phyloP scores from a whole-genome alignment of 371 early-diverging fungal species.

The Mortierella sp. region DNA sequence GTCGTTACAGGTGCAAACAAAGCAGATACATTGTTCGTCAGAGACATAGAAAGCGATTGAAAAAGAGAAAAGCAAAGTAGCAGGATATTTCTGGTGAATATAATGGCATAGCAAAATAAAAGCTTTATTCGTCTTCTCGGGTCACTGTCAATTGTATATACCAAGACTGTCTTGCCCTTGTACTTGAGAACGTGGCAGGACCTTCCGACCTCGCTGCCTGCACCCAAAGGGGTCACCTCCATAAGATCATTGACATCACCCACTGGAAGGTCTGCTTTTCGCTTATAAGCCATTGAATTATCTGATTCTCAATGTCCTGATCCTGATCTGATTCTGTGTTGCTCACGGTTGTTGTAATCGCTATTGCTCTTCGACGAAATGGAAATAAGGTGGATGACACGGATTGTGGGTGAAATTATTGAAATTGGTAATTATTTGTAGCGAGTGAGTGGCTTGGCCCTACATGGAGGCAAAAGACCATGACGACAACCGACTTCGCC shows the following conservation, averaged over 20 bases:
- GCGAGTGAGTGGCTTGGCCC: slow-evolving; percentile 11
- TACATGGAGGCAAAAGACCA: neutral
- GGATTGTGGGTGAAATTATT: neutral
- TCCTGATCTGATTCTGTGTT: slow-evolving; percentile 1
- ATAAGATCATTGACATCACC: slow-evolving; percentile 78
- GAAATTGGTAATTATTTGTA: neutral
- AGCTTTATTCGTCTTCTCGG: slow-evolving; percentile 25
- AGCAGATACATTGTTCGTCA: slow-evolving; percentile 3
- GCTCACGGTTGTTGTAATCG: neutral
- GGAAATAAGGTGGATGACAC: neutral
- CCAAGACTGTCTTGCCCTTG: slow-evolving; percentile 97
- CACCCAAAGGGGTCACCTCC: slow-evolving; percentile 97
- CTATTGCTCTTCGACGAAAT: neutral
- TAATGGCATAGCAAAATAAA: slow-evolving; percentile 6
- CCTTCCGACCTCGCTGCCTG: slow-evolving; percentile 99
- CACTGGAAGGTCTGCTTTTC: slow-evolving; percentile 57
- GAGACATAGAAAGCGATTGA: slow-evolving; percentile 6
- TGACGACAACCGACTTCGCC: slow-evolving; percentile 1
- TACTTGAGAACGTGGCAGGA: slow-evolving; percentile 97
- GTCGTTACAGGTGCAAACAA: slow-evolving; percentile 13
- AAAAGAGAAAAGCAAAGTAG: neutral
- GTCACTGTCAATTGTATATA: slow-evolving; percentile 53
- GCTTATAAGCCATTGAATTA: slow-evolving; percentile 39
- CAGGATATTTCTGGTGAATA: slow-evolving; percentile 2
- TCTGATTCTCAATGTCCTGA: neutral